phyloP scores from a whole-genome alignment of 208 protist species.

The Novymonas esmeraldas region DNA sequence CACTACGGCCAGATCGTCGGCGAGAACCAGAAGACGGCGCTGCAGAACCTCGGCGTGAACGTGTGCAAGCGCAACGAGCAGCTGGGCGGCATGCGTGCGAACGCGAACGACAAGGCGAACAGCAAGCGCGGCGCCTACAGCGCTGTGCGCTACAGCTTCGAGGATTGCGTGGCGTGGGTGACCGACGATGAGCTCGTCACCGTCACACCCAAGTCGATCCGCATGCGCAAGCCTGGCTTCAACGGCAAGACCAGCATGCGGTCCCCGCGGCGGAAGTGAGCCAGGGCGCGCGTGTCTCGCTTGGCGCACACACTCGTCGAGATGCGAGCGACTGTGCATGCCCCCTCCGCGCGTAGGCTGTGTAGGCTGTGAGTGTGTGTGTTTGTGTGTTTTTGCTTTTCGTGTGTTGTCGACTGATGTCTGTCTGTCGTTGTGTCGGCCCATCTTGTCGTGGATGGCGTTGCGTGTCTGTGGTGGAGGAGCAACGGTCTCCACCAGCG shows the following conservation, averaged over 20 bases:
- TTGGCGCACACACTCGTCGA: too few species aligned
- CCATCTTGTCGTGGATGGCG: too few species aligned
- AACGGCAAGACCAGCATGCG: constrained; percentile 91
- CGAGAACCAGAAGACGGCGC: constrained; percentile 85
- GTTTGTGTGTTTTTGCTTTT: too few species aligned
- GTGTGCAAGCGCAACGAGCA: constrained; percentile 92
- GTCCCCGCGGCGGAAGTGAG: constrained; percentile 54
- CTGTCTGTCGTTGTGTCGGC: too few species aligned
- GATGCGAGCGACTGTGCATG: too few species aligned
- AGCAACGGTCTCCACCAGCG: too few species aligned
- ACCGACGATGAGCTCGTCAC: constrained; percentile 91
- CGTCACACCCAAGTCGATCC: constrained; percentile 91
- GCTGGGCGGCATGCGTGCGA: constrained; percentile 87
- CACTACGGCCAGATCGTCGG: constrained; percentile 92
- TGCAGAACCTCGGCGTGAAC: constrained; percentile 92
- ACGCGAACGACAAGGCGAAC: constrained; percentile 89
- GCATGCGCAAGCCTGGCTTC: constrained; percentile 91
- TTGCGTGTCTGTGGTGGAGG: too few species aligned
- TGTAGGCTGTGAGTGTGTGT: too few species aligned
- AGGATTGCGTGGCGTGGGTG: constrained; percentile 91
- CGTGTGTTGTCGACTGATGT: too few species aligned
- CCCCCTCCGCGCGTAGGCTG: too few species aligned
- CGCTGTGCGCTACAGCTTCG: constrained; percentile 71
- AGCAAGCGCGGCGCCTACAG: constrained; percentile 64
- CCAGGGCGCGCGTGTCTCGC: neutral